Base-by-base conservation (phyloP, 768 basidiomycete species). In the Amanita inopinata region DNA sequence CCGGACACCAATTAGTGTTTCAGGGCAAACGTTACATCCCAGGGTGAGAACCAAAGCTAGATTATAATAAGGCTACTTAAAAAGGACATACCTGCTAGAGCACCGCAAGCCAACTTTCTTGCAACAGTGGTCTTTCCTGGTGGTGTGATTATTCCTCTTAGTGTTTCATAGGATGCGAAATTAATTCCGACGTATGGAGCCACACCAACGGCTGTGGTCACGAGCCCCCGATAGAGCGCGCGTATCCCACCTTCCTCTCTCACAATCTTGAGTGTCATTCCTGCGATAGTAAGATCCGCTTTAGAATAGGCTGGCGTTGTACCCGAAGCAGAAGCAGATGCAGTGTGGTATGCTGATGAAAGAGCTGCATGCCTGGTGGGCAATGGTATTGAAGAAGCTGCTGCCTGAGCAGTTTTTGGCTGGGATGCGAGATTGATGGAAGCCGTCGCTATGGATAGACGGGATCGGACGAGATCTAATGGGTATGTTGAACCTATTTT, bases 401-500 rank as follows among this genome's bases (percentile, higher is more conserved):
- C 49, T 20, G 56, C 47, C 18, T 63, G 31, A 28, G 56, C 37
- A 12, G 64, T 43, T 22, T 62, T 51, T 22, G 56, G 46, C 25
- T 46, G 40, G 25, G 65, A 46, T 15, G 50, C 51, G 20, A 65
- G 44, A 31, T 47, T 55, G 20, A 61, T 47, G 20, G 83, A 84
- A n/a, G 90, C 85, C 3, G 90, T 91, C 14, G 89, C 90, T 56
- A 98, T 94, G 14, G 89, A 93, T 45, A 99, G 66, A 25, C 94
- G 76, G 18, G 90, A 86, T 33, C 94, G 77, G 22, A 98, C 86
- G 37, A 99, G 80, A 59, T 99, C 94, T 49, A 98, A 65, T 6
- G 94, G 94, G 65, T 92, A 89, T 63, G 88, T 91, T 35, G 86
- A 72, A 51, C 80, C 86, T 88, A 33, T 22, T 17, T 20, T 24